Evolutionary conservation across 2,329 filamentous ascomycete genomes (phyloP), one percentile per base, ranked within the genome.

Genomic region (Aureobasidium musti): DNA sequence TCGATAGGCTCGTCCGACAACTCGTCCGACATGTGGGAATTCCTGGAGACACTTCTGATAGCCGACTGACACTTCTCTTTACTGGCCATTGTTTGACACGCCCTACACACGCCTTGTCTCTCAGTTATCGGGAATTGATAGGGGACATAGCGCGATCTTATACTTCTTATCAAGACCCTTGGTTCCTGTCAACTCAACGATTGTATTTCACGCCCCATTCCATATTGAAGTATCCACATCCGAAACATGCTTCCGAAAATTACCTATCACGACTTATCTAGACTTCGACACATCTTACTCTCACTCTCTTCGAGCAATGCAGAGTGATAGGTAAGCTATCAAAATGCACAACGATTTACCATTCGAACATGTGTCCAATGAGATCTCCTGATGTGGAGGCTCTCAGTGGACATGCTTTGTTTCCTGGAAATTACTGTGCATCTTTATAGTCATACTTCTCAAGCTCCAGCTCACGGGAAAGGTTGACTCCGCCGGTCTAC

Each of bases 181-280:
- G 59, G 28, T 13, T 37, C 7, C 6, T 35, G 17, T 7, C 14
- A 14, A 19, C 19, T 43, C 56, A 60, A 47, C 43, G 17, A 21
- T 21, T 8, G 43, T 45, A 50, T n/a, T 26, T 19, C n/a, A 11
- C 39, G 13, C 2, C 33, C 45, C 8, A 50, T 28, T n/a, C 8
- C 11, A 8, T 50, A 4, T 7, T n/a, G 14, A 10, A 39, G 8
- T n/a, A 30, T 35, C 28, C 21, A n/a, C 33, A 39, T 47, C 30
- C 45, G 45, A 33, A 26, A 21, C 21, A 61, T 33, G 65, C 68
- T 10, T 66, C 68, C 35, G 61, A 45, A 4, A 23, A 14, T 7
- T 19, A 26, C 8, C 30, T 33, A 30, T 21, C 43, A 52, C 50
- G 52, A 35, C n/a, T n/a, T n/a, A n/a, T n/a, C n/a, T n/a, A n/a